Evolutionary conservation across 2,329 filamentous ascomycete genomes (phyloP).

Genomic region (Cyphellophora attinorum): DNA sequence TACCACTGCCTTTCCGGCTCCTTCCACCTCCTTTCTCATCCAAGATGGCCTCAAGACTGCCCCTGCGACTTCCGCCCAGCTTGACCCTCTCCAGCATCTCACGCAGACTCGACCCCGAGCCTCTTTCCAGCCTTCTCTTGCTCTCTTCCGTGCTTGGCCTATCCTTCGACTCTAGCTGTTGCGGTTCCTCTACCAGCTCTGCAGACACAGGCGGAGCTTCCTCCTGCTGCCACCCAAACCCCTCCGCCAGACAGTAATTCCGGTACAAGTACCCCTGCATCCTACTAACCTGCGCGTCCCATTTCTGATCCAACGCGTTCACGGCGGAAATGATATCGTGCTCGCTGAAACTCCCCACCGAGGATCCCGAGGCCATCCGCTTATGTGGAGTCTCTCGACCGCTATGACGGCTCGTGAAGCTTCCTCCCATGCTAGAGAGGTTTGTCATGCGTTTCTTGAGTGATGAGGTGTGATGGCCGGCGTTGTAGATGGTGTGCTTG

Average conservation of each 20-base stretch:
- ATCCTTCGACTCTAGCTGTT: too few relatives aligned
- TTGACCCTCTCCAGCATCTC: conserved; percentile 14
- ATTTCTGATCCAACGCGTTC: conserved; percentile 32
- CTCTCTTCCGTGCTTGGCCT: conserved; percentile 3
- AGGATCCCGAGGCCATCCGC: conserved; percentile 12
- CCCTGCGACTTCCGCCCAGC: conserved; percentile 13
- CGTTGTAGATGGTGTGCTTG: too few relatives aligned
- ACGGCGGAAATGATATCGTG: conserved; percentile 33
- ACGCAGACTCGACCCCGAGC: conserved; percentile 9
- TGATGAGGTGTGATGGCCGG: conserved; percentile 7
- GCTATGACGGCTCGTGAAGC: conserved; percentile 23
- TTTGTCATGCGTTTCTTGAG: conserved; percentile 28
- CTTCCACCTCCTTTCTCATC: too few relatives aligned
- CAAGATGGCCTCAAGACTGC: too few relatives aligned
- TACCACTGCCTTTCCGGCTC: too few relatives aligned
- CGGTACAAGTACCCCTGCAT: conserved; percentile 35
- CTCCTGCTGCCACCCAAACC: conserved; percentile 17
- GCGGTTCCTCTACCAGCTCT: too few relatives aligned
- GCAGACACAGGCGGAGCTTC: conserved; percentile 6
- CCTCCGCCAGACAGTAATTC: conserved; percentile 34
- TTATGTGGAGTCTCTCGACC: conserved; percentile 6
- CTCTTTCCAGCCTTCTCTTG: neutral
- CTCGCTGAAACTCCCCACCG: conserved; percentile 17
- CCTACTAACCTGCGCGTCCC: conserved; percentile 33
- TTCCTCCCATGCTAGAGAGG: conserved; percentile 33